phyloP scores from a whole-genome alignment of 805 yeast genomes.

The Isabelozyma pseudorhagii region DNA sequence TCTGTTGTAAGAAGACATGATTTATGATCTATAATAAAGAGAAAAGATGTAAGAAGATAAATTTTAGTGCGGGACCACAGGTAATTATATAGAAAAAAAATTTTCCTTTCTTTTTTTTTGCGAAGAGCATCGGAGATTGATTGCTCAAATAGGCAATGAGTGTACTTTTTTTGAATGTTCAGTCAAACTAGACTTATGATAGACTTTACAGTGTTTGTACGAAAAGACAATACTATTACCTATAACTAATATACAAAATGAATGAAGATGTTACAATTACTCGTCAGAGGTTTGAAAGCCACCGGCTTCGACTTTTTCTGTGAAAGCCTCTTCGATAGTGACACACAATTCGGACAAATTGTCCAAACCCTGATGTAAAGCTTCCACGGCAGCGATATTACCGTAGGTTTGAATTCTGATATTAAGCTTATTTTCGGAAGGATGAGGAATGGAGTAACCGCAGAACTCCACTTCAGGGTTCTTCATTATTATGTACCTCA shows the following conservation, averaged over 20 bases:
- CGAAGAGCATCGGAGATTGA: neutral
- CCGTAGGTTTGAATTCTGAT: conserved; percentile 94
- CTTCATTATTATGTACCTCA: conserved; percentile 92
- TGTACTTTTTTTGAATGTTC: too few species aligned
- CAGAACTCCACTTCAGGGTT: conserved; percentile 98
- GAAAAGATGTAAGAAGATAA: neutral
- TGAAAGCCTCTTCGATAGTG: conserved; percentile 76
- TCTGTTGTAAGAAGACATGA: neutral
- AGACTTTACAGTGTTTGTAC: neutral
- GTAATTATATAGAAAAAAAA: conserved; percentile 1
- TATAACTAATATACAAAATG: neutral
- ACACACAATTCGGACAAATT: conserved; percentile 81
- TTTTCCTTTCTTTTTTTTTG: neutral
- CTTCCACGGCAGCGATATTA: conserved; percentile 81
- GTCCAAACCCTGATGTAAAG: conserved; percentile 85
- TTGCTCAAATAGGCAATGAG: conserved; percentile 1
- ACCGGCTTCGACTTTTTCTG: conserved; percentile 61
- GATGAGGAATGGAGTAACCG: conserved; percentile 98
- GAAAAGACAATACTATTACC: neutral
- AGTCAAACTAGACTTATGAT: neutral
- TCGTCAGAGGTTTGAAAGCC: conserved; percentile 51
- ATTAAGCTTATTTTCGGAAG: conserved; percentile 87
- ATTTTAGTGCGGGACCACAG: neutral
- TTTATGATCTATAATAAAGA: neutral
- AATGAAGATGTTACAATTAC: conserved; percentile 12